Base-by-base conservation (phyloP, 805 yeast species). In the Hanseniaspora thailandica region DNA sequence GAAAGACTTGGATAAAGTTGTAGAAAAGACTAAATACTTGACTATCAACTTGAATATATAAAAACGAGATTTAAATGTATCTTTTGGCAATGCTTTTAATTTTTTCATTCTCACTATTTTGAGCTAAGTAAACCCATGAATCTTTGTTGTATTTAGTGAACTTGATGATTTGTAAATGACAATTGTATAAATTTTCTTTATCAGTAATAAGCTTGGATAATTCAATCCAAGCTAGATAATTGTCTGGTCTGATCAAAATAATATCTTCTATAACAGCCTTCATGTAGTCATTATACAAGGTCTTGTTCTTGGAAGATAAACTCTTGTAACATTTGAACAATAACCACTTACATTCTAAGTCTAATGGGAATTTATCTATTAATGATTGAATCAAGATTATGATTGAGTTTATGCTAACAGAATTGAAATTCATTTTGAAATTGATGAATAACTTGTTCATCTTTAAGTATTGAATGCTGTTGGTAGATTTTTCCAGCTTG, bases 161-260 rank as follows among this genome's bases (percentile, higher is more conserved):
- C 65, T 93, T 97, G 5, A 87, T 80, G 8, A 88, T 69, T 58
- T 94, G 76, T 52, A 82, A 67, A 58, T 77, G 84, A 61, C 78
- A 75, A 59, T 80, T 71, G 13, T 68, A 66, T 47, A 69, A 54
- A 12, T 55, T 48, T 26, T 61, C 55, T 45, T 60, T 58, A 23
- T 61, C 62, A 40, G 62, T 62, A 12, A 58, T 36, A 2, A 57
- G 25, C 48, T 64, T 65, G 12, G 67, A 58, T 17, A 67, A 38
- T 36, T 57, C 56, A 6, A 63, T 62, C 56, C 65, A 66, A 6
- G 66, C 67, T 35, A 59, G 61, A 55, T 62, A 67, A 43, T 66
- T 66, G 56, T 72, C 71, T 2, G 96, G 96, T 53, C 73, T 74
- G 23, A 77, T 72, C 33, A 85, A 61, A 15, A 89, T 66, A 2